Evolutionary conservation across 2,329 filamentous ascomycete genomes (phyloP), one percentile per base, ranked within the genome.

Genomic region (Beauveria brongniartii): DNA sequence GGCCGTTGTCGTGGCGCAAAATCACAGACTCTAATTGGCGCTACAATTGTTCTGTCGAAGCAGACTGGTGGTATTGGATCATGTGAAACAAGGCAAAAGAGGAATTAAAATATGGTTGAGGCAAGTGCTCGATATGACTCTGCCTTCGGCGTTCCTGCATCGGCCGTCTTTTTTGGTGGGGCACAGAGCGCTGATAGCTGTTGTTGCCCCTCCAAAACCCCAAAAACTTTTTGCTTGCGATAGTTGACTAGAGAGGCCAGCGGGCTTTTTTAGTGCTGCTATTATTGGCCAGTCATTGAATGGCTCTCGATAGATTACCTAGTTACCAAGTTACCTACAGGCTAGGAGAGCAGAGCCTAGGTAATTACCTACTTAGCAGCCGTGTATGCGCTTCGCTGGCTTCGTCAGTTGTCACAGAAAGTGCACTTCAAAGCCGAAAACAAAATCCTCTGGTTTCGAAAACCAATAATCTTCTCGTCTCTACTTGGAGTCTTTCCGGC

Each of bases 121-220:
- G 44, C 55, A 57, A 43, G 60, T 28, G 18, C 51, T 34, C 34
- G 47, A 50, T 24, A 55, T 50, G 46, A 55, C 52, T 55, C 44
- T 55, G 41, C 34, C 14, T 37, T 37, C 5, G 12, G 34, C 46
- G 59, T 47, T 62, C 60, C 68, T 69, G 66, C 61, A 70, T 70
- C 68, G 68, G 68, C 65, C 61, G 58, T 46, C 47, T 58, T 63
- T 59, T 63, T 57, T 64, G 64, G 66, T 65, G 66, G 66, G 66
- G 65, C 66, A 52, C 24, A 14, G 5, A 10, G 34, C 12, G 9
- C 44, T n/a, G 44, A n/a, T 51, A 34, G n/a, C 37, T 52, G 46
- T 26, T 57, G 40, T 30, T 65, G 63, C 65, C 65, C 65, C 65
- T 66, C 65, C 55, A 51, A 50, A 48, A 5, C 64, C 65, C 65